phyloP scores from a whole-genome alignment of 805 yeast species.

The Wickerhamiella qilinensis region DNA sequence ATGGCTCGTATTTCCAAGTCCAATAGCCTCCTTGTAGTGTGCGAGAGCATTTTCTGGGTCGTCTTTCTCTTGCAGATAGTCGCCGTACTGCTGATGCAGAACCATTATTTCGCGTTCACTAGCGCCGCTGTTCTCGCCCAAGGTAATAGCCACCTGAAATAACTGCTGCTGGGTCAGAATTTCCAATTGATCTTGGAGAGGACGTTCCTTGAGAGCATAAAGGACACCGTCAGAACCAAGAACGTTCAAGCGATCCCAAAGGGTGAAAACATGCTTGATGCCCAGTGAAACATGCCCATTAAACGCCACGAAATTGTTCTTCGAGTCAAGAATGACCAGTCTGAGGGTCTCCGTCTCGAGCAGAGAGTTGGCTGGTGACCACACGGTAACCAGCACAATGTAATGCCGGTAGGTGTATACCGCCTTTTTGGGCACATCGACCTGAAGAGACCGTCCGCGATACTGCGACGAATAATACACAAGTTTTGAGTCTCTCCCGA shows the following conservation, averaged over 20 bases:
- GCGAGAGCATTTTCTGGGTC: constrained; percentile 54
- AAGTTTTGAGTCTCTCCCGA: constrained; percentile 48
- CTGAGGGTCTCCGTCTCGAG: constrained; percentile 29
- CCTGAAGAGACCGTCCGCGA: constrained; percentile 30
- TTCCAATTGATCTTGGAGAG: constrained; percentile 50
- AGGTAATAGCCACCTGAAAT: constrained; percentile 52
- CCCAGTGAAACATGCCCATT: constrained; percentile 51
- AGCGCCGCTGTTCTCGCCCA: constrained; percentile 32
- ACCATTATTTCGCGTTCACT: constrained; percentile 16
- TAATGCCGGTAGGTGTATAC: constrained; percentile 35
- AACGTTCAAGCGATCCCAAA: constrained; percentile 43
- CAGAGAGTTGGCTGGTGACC: constrained; percentile 6
- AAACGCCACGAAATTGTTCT: constrained; percentile 54
- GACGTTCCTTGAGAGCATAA: constrained; percentile 49
- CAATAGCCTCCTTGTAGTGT: constrained; percentile 51
- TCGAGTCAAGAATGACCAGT: constrained; percentile 50
- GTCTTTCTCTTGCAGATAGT: constrained; percentile 48
- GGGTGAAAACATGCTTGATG: constrained; percentile 39
- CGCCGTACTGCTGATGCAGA: constrained; percentile 44
- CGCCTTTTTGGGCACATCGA: constrained; percentile 41
- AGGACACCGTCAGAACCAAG: constrained; percentile 64
- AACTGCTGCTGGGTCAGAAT: constrained; percentile 53
- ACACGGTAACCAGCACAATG: constrained; percentile 28
- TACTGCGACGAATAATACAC: constrained; percentile 35
- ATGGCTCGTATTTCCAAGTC: constrained; percentile 48